phyloP scores from a whole-genome alignment of 1,284 basidiomycete genomes.

The Puccinia triticina region DNA sequence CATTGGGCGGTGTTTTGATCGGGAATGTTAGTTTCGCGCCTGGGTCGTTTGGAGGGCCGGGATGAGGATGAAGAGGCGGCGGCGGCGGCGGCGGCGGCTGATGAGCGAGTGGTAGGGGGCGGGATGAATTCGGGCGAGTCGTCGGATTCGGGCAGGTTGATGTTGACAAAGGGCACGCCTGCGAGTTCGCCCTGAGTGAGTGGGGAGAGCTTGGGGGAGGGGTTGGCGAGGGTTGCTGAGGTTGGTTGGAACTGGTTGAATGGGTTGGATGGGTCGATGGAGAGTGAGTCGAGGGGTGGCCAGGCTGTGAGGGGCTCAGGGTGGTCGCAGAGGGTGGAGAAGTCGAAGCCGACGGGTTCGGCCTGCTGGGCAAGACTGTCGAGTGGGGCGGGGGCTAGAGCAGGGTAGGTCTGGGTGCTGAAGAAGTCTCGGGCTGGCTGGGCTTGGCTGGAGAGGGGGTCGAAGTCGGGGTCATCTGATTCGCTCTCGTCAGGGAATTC shows the following conservation, averaged over 20 bases:
- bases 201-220: constrained; percentile 26
- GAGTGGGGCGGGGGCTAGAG: not conserved
- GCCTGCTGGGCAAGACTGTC: too few relatives aligned
- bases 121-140: constrained; percentile 51
- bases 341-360: constrained; percentile 4
- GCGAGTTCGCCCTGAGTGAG: constrained; percentile 26
- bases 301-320: not conserved
- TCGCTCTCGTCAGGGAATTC: constrained; percentile 47
- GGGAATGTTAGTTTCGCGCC: not conserved
- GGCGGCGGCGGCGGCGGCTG: not conserved
- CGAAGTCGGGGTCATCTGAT: constrained; percentile 50
- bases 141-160: constrained; percentile 45
- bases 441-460: not conserved
- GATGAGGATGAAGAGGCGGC: not conserved
- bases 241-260: not conserved
- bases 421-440: not conserved
- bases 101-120: constrained; percentile 22
- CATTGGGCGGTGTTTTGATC: not conserved
- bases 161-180: constrained; percentile 46
- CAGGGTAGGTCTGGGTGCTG: not conserved
- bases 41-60: not conserved
- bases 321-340: constrained; percentile 5
- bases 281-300: not conserved
- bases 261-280: constrained; percentile 6
- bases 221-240: not conserved